Conservation (phyloP, 1,139 yeast genomes). For the Taphrina confusa region DNA sequence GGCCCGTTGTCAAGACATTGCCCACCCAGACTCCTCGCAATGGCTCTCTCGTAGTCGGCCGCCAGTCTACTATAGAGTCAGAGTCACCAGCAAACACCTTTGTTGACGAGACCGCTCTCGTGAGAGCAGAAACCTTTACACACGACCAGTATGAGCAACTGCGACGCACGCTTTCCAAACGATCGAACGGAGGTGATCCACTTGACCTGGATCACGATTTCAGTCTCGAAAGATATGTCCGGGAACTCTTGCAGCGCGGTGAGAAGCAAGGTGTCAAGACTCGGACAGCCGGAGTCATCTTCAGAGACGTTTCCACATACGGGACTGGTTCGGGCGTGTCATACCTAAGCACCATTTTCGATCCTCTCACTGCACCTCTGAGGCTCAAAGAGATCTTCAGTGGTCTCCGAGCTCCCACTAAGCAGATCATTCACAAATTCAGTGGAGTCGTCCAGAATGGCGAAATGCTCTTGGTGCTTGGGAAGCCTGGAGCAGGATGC, state of each 20-base stretch:
- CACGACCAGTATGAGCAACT: slow-evolving; percentile 26
- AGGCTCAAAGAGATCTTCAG: slow-evolving; percentile 38
- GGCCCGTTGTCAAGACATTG: slow-evolving; percentile 1
- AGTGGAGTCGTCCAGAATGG: slow-evolving; percentile 55
- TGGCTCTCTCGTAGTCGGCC: neutral
- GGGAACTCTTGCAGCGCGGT: slow-evolving; percentile 37
- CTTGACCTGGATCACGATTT: slow-evolving; percentile 35
- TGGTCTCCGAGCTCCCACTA: slow-evolving; percentile 60
- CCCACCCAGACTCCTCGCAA: neutral
- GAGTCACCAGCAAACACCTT: neutral
- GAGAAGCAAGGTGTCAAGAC: slow-evolving; percentile 37
- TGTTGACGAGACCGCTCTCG: slow-evolving; percentile 20
- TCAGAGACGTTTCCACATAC: slow-evolving; percentile 65
- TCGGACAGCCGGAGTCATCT: slow-evolving; percentile 58
- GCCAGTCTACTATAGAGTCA: neutral
- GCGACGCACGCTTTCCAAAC: slow-evolving; percentile 21
- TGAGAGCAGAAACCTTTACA: slow-evolving; percentile 9
- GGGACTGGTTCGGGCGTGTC: slow-evolving; percentile 76
- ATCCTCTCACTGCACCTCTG: slow-evolving; percentile 64
- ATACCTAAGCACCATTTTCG: slow-evolving; percentile 61
- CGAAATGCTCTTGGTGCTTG: slow-evolving; percentile 56
- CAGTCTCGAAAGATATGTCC: slow-evolving; percentile 40
- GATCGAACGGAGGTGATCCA: slow-evolving; percentile 23
- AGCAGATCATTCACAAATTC: slow-evolving; percentile 50
- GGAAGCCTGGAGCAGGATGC: slow-evolving; percentile 54